Conservation (phyloP, 2,329 filamentous ascomycete species). For the Rhinocladiella mackenziei region DNA sequence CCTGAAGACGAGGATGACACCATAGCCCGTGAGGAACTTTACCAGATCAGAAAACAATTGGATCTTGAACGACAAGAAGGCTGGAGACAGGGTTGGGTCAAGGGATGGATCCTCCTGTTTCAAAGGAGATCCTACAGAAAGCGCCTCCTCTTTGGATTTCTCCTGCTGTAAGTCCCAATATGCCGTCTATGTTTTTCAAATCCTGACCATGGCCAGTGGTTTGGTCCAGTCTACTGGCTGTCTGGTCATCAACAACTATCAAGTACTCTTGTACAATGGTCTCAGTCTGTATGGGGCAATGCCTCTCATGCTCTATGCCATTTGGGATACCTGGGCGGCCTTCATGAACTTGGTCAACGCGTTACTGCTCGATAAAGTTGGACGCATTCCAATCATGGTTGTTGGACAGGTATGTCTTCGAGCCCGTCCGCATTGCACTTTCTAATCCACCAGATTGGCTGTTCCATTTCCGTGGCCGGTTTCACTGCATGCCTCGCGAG, state of each 20-base stretch:
- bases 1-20: conserved; percentile 38
- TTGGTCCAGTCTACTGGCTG: conserved; percentile 15
- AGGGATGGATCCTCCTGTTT: conserved; percentile 19
- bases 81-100: conserved; percentile 18
- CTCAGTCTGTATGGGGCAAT: conserved; percentile 40
- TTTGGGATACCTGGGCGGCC: conserved; percentile 34
- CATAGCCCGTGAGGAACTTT: conserved; percentile 40
- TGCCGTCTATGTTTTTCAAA: conserved; percentile 6
- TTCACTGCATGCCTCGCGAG: conserved; percentile 37
- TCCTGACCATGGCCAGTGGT: conserved; percentile 4
- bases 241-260: conserved; percentile 44
- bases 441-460: conserved; percentile 38
- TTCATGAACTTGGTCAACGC: conserved; percentile 18
- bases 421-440: too few species aligned
- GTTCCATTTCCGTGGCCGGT: conserved; percentile 36
- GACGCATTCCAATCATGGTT: conserved; percentile 18
- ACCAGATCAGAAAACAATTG: conserved; percentile 30
- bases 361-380: conserved; percentile 17
- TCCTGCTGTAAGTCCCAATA: conserved; percentile 32
- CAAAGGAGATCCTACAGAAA: conserved; percentile 21
- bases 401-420: conserved; percentile 25
- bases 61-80: conserved; percentile 20
- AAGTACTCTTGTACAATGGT: conserved; percentile 43
- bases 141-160: conserved; percentile 19
- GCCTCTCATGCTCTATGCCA: conserved; percentile 43